These are phyloP conservation scores for Dictyostelium citrinum DNA, from an alignment of 78 protist species.

Conservation along the genomic window DNA sequence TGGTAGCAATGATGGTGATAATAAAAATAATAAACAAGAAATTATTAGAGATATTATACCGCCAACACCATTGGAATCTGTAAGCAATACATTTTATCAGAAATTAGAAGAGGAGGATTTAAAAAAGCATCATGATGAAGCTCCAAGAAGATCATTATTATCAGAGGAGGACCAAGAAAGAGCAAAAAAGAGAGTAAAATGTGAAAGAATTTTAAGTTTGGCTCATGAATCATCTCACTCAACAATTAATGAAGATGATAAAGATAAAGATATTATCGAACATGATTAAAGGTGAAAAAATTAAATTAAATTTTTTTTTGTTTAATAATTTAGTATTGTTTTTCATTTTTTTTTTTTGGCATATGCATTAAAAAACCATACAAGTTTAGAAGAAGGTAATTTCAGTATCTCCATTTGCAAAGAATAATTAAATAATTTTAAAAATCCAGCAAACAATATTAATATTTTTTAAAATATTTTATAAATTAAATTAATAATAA, in stretches of 20 bases:
- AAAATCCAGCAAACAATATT: not conserved
- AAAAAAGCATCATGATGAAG: constrained; percentile 5
- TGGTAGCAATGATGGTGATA: not conserved
- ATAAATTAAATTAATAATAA: not conserved
- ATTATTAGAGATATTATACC: not conserved
- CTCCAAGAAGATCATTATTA: constrained; percentile 39
- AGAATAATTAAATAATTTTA: no score
- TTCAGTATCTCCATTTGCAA: no score
- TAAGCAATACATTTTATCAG: constrained; percentile 27
- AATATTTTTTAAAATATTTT: not conserved
- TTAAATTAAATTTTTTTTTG: no score
- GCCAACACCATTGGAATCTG: constrained; percentile 64
- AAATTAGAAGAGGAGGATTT: constrained; percentile 22
- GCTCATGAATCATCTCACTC: constrained; percentile 25
- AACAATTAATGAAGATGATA: not conserved
- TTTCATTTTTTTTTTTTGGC: no score
- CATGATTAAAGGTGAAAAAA: not conserved
- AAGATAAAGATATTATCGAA: constrained; percentile 2
- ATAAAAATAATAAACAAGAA: not conserved
- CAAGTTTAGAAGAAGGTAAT: not conserved
- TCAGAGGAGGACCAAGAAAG: constrained; percentile 66
- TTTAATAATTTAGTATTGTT: no score
- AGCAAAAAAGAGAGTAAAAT: constrained; percentile 56
- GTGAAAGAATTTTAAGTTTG: constrained; percentile 31
- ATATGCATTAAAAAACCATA: no score